These are phyloP conservation scores for Salix dunnii DNA, from an alignment of 345 rosid genomes.

Conservation along the genomic window DNA sequence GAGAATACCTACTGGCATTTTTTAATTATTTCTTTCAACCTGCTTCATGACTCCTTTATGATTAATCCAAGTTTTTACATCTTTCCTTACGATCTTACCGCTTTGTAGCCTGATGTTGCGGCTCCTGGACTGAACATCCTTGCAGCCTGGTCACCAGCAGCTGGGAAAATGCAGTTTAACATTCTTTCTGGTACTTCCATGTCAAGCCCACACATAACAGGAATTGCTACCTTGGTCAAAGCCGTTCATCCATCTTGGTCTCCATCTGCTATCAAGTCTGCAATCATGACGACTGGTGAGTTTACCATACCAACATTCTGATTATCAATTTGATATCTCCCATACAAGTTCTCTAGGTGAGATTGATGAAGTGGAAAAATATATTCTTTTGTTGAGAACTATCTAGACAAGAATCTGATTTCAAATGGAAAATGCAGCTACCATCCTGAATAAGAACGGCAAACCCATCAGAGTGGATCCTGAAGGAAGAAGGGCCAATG, in stretches of 20 bases:
- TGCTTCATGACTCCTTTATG: neutral
- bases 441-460: slow-evolving; percentile 31
- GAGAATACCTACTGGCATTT: neutral
- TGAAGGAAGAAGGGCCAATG: slow-evolving; percentile 42
- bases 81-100: slow-evolving; percentile 1
- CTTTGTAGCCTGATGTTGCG: slow-evolving; percentile 48
- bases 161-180: slow-evolving; percentile 38
- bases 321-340: neutral
- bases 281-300: slow-evolving; percentile 72
- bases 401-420: slow-evolving; percentile 11
- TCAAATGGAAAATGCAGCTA: slow-evolving; percentile 38
- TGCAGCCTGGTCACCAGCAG: slow-evolving; percentile 61
- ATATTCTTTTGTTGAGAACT: neutral
- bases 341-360: neutral
- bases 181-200: slow-evolving; percentile 68
- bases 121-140: slow-evolving; percentile 61
- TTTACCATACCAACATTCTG: neutral
- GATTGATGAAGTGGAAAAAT: neutral
- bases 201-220: slow-evolving; percentile 69
- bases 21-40: neutral
- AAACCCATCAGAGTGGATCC: slow-evolving; percentile 45
- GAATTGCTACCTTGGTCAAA: slow-evolving; percentile 57
- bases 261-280: slow-evolving; percentile 61
- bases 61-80: neutral
- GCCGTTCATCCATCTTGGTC: slow-evolving; percentile 54